phyloP scores from a whole-genome alignment of 768 basidiomycete species.

The Rhodotorula babjevae region DNA sequence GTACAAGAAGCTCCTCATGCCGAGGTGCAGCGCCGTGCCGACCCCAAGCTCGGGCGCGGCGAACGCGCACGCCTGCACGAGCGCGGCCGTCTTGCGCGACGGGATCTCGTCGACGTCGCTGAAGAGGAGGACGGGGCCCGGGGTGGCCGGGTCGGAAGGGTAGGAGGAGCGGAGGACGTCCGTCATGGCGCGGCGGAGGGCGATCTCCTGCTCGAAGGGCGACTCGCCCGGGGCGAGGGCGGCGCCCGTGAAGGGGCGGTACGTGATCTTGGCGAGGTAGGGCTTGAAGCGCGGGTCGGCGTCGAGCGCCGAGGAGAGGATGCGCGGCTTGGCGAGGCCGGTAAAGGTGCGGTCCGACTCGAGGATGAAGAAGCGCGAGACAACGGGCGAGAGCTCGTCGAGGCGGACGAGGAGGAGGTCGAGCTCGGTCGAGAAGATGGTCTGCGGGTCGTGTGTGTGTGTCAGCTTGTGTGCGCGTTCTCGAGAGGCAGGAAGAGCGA shows the following conservation, averaged over 20 bases:
- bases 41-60: conserved; percentile 46
- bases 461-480: too few species aligned
- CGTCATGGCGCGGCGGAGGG: conserved; percentile 56
- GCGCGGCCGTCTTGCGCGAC: conserved; percentile 53
- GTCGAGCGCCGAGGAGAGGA: conserved; percentile 47
- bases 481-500: too few species aligned
- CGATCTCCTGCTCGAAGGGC: conserved; percentile 56
- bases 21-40: conserved; percentile 52
- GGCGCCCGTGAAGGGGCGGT: conserved; percentile 49
- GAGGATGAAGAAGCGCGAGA: conserved; percentile 60
- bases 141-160: conserved; percentile 37
- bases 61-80: conserved; percentile 58
- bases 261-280: conserved; percentile 57
- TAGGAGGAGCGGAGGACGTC: conserved; percentile 51
- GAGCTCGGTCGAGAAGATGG: conserved; percentile 59
- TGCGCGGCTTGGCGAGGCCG: conserved; percentile 56
- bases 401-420: conserved; percentile 63
- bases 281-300: conserved; percentile 51
- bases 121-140: conserved; percentile 56
- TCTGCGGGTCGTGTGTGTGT: neutral
- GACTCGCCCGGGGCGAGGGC: conserved; percentile 47
- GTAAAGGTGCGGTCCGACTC: conserved; percentile 62
- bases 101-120: conserved; percentile 64
- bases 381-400: conserved; percentile 58
- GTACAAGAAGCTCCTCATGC: conserved; percentile 61